Evolutionary conservation across 2,329 filamentous ascomycete species (phyloP), one percentile per base, ranked within the genome.

Genomic region (Curvularia verruculosa): DNA sequence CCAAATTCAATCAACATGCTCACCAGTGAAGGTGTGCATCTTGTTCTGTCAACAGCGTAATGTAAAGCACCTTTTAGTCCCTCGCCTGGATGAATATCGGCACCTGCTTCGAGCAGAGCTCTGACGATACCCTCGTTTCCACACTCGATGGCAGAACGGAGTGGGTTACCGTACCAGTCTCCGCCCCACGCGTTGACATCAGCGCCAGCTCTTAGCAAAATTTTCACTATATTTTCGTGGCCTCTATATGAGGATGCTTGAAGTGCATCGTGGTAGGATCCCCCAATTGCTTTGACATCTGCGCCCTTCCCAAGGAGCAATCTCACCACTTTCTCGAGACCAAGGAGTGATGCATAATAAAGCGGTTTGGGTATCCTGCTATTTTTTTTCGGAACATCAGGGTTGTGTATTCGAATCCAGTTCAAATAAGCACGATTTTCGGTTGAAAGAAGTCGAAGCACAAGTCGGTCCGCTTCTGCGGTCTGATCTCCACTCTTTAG

Each of bases 331-430:
- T 59, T 58, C 26, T 31, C 54, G 15, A 74, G 44, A 18, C 65
- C 68, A 3, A 50, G 19, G 0, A 54, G 23, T 13, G 56, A 58
- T 36, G 63, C 65, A 46, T 66, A 67, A 44, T 73, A 73, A 19
- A 73, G 53, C 9, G 65, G 65, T 15, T 15, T 15, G 12, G 31
- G 21, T 3, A n/a, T n/a, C n/a, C n/a, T n/a, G n/a, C n/a, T n/a
- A n/a, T n/a, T n/a, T n/a, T n/a, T n/a, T n/a, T n/a, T n/a, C n/a
- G n/a, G 47, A 29, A 52, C 9, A 19, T 67, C 63, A 13, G 58
- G 61, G 60, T 68, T 28, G 40, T 55, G 43, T 12, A 72, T 31
- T 9, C 50, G 52, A 39, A 67, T 54, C 64, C 65, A 71, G 19
- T 48, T 63, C 5, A 61, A 23, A 52, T 68, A 72, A 1, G 63